Conservation (phyloP, 352 stramenopile species). For the Phytophthora citrophthora region DNA sequence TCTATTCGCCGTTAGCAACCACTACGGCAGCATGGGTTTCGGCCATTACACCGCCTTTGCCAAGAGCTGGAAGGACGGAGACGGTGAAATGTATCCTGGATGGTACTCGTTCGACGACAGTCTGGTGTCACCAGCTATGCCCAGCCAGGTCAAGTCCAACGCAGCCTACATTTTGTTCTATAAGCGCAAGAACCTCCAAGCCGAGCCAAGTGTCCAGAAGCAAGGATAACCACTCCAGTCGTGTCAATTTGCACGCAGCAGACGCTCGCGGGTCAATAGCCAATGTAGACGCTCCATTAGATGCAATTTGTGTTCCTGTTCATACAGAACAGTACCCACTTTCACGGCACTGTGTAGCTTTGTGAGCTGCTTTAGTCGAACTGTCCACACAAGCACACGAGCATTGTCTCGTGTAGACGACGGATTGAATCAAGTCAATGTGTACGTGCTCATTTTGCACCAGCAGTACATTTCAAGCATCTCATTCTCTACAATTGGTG, state of each 20-base stretch:
- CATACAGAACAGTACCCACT: no score
- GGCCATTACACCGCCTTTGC: conserved; percentile 92
- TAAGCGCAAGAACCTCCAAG: conserved; percentile 64
- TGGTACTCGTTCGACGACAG: conserved; percentile 91
- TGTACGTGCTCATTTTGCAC: conserved; percentile 13
- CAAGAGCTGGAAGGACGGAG: conserved; percentile 66
- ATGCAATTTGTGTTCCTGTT: background rate
- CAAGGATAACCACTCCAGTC: no score
- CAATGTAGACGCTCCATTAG: conserved; percentile 25
- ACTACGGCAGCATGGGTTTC: conserved; percentile 91
- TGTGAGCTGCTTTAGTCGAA: conserved; percentile 16
- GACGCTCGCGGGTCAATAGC: conserved; percentile 1
- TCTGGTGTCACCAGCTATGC: conserved; percentile 61
- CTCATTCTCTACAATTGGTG: conserved; percentile 30
- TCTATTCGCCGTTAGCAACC: conserved; percentile 90
- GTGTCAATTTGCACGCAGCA: no score
- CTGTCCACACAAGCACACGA: conserved; percentile 21
- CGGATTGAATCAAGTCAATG: conserved; percentile 3
- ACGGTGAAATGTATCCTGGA: conserved; percentile 59
- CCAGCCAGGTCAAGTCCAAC: conserved; percentile 75
- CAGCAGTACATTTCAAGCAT: conserved; percentile 28
- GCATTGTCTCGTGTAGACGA: conserved; percentile 5
- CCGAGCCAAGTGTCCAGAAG: conserved; percentile 3
- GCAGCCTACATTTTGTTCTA: conserved; percentile 92
- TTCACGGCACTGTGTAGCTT: conserved; percentile 1